phyloP scores from a whole-genome alignment of 345 rosid species.

The Populus simonii region DNA sequence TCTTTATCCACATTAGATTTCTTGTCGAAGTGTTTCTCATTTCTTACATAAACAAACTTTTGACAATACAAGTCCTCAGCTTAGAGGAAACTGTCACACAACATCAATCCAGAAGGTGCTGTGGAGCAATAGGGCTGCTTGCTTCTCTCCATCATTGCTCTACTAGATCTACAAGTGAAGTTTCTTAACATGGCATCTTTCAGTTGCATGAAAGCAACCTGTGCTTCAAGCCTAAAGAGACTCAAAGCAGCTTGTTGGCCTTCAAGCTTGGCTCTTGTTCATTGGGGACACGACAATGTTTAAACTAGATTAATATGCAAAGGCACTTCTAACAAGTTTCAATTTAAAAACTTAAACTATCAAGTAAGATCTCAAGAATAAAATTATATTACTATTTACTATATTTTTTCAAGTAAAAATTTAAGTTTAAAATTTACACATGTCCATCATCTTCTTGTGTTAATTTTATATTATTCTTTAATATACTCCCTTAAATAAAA shows the following conservation, averaged over 20 bases:
- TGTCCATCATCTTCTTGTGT: no score
- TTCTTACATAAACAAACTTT: not conserved
- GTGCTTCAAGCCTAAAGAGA: not conserved
- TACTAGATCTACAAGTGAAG: not conserved
- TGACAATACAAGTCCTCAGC: not conserved
- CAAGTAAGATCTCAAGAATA: no score
- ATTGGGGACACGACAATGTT: not conserved
- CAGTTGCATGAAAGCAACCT: conserved; percentile 4
- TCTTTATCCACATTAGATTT: not conserved
- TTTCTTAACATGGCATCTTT: not conserved
- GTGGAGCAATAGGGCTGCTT: not conserved
- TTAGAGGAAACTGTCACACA: not conserved
- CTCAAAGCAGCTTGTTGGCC: not conserved
- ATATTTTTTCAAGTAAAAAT: no score
- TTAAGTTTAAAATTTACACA: no score
- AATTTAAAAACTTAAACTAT: no score
- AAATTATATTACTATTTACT: no score
- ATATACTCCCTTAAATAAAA: no score
- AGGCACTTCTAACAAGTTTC: no score
- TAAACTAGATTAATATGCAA: not conserved
- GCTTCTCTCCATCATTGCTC: not conserved
- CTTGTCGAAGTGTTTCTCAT: not conserved
- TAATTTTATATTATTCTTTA: no score
- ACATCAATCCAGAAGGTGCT: not conserved
- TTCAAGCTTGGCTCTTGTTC: not conserved